Percentiles rank a stretch among this genome's conserved stretches.
Conservation (phyloP, 208 protist species). For the Entamoeba invadens region DNA sequence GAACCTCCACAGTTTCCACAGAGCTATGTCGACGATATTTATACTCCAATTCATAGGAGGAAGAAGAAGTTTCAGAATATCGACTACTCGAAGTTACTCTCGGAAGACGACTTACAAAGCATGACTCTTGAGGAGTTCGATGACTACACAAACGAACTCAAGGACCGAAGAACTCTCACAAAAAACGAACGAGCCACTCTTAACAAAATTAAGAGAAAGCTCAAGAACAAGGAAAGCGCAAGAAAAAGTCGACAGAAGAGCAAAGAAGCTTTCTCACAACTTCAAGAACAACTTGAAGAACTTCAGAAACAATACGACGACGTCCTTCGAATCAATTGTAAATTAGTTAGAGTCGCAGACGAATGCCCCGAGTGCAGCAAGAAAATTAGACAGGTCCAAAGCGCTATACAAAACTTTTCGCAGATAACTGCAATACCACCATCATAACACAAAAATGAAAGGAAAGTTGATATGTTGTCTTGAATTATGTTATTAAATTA, state of each 20-base stretch:
- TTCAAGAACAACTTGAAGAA: not conserved
- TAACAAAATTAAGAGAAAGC: not conserved
- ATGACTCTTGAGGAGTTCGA: not conserved
- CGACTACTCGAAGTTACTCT: not conserved
- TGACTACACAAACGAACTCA: not conserved
- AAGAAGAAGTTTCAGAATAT: not conserved
- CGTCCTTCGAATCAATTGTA: not conserved
- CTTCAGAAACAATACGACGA: not conserved
- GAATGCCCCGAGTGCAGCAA: not conserved
- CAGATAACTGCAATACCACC: too few species aligned
- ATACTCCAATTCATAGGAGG: not conserved
- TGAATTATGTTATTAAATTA: too few species aligned
- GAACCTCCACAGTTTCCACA: not conserved
- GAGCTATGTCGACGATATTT: not conserved
- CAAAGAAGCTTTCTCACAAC: not conserved
- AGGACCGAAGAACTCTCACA: not conserved
- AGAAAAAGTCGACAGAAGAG: not conserved
- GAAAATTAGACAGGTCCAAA: not conserved
- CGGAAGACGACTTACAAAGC: not conserved
- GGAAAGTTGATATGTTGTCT: too few species aligned
- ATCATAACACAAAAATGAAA: too few species aligned
- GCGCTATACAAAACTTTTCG: too few species aligned
- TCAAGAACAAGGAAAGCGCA: not conserved
- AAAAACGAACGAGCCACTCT: not conserved
- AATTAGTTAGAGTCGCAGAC: not conserved